These are phyloP conservation scores for Powellomyces hirtus DNA, from an alignment of 192 early-diverging fungal species.

Conservation along the genomic window DNA sequence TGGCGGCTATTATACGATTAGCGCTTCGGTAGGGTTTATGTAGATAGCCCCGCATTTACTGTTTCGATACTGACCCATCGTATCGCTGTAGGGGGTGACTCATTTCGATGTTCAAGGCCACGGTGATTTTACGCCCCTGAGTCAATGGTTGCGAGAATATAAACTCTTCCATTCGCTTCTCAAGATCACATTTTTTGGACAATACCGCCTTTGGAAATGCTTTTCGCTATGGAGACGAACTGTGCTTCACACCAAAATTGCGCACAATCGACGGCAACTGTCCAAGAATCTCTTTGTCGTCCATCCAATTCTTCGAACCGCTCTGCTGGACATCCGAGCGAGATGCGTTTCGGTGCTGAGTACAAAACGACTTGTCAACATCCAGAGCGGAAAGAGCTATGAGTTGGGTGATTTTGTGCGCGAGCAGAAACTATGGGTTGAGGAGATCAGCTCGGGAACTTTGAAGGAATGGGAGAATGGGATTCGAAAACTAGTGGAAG, in stretches of 20 bases:
- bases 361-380: constrained; percentile 30
- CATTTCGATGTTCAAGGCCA: constrained; percentile 48
- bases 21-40: constrained; percentile 31
- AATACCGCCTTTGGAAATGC: constrained; percentile 60
- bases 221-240: constrained; percentile 53
- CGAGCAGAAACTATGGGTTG: constrained; percentile 47
- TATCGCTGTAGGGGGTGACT: constrained; percentile 46
- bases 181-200: constrained; percentile 53
- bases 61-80: background rate
- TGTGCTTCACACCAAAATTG: constrained; percentile 50
- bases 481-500: constrained; percentile 41
- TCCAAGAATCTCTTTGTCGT: constrained; percentile 47
- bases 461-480: constrained; percentile 43
- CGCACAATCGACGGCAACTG: constrained; percentile 31
- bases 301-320: constrained; percentile 43
- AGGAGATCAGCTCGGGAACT: constrained; percentile 14
- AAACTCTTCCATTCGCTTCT: constrained; percentile 49
- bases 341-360: constrained; percentile 32
- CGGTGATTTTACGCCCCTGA: constrained; percentile 52
- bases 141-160: constrained; percentile 56
- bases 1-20: constrained; percentile 49
- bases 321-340: constrained; percentile 37
- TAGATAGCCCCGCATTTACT: background rate
- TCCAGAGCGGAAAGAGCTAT: constrained; percentile 35
- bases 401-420: constrained; percentile 47